Conservation (phyloP, 345 rosid species). For the Gossypium longicalyx region DNA sequence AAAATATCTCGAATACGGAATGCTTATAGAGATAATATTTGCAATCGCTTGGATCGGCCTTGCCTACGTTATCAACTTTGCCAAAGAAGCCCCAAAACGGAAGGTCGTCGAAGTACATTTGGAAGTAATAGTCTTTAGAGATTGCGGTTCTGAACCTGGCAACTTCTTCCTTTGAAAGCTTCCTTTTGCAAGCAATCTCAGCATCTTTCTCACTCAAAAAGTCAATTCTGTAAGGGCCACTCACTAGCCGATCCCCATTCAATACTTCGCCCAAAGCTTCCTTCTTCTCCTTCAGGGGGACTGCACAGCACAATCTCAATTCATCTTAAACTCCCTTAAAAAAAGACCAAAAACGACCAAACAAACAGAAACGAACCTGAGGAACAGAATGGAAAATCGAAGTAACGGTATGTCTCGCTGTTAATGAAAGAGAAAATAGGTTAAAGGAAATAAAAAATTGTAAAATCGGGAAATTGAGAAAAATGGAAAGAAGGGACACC, state of each 20-base stretch:
- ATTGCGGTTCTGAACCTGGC: conserved; percentile 36
- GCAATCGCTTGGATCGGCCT: conserved; percentile 34
- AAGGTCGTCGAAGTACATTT: conserved; percentile 52
- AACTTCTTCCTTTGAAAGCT: conserved; percentile 35
- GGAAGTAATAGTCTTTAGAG: conserved; percentile 46
- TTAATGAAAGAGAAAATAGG: not conserved
- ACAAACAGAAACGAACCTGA: conserved; percentile 19
- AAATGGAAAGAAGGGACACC: conserved; percentile 7
- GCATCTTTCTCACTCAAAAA: conserved; percentile 36
- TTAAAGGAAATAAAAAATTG: not conserved
- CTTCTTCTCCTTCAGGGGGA: conserved; percentile 34
- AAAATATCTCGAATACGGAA: conserved; percentile 32
- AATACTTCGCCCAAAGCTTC: conserved; percentile 72
- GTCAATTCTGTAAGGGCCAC: conserved; percentile 50
- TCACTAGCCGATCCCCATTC: conserved; percentile 28
- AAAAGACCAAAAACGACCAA: not conserved
- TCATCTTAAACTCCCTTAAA: not conserved
- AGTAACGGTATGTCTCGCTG: conserved; percentile 35
- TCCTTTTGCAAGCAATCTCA: conserved; percentile 36
- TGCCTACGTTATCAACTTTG: conserved; percentile 42
- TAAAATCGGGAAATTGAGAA: not conserved
- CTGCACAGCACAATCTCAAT: conserved; percentile 16
- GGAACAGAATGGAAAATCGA: conserved; percentile 30
- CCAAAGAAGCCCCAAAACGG: conserved; percentile 53
- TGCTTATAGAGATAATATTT: conserved; percentile 44